Conservation (phyloP, 306 rosid genomes). For the Corylus americana region DNA sequence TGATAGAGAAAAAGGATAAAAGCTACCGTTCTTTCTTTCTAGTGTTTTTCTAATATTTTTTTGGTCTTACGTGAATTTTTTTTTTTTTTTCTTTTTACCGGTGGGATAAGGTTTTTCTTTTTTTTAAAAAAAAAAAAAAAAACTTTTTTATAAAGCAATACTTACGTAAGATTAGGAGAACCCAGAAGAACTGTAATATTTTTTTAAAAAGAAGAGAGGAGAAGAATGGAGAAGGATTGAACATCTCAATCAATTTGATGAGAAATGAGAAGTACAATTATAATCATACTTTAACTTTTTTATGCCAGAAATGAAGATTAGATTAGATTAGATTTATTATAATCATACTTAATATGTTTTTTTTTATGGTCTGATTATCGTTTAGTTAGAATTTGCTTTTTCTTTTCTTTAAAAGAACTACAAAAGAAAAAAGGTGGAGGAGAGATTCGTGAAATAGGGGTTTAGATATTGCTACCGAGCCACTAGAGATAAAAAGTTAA, state of each 20-base stretch:
- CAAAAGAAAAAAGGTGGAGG: not conserved
- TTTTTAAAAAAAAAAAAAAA: no score
- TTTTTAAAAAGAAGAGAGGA: no score
- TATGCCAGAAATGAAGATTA: not conserved
- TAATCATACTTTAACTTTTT: conserved; percentile 42
- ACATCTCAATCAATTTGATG: not conserved
- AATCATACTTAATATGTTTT: conserved; percentile 2
- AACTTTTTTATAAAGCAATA: no score
- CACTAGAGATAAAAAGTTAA: not conserved
- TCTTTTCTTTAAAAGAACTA: not conserved
- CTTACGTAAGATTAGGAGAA: no score
- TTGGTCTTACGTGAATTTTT: no score
- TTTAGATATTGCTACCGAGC: not conserved
- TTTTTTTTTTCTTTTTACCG: no score
- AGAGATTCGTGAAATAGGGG: not conserved
- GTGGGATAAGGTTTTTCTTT: no score
- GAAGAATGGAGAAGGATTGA: not conserved
- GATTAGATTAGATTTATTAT: not conserved
- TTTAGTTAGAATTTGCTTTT: not conserved
- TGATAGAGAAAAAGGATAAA: not conserved
- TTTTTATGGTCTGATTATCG: conserved; percentile 5
- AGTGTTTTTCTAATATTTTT: no score
- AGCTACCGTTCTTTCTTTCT: no score
- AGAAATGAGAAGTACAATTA: conserved; percentile 47
- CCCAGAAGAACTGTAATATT: no score